phyloP scores from a whole-genome alignment of 768 basidiomycete species.

The Phlebiopsis flavidoalba region DNA sequence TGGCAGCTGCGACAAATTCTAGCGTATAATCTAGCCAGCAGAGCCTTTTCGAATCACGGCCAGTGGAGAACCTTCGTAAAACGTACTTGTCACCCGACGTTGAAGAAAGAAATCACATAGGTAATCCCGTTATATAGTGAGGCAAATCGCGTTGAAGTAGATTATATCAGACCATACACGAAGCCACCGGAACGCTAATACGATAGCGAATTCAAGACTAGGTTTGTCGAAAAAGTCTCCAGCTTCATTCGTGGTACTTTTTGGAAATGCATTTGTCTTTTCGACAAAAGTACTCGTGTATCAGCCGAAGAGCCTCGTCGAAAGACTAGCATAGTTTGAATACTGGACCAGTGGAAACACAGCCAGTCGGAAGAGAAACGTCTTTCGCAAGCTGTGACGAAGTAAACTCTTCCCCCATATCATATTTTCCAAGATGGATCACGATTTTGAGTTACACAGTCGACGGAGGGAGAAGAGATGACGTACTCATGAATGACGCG shows the following conservation, averaged over 20 bases:
- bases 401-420: too few species aligned
- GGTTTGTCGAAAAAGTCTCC: constrained; percentile 33
- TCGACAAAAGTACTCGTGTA: neutral
- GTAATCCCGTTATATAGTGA: constrained; percentile 38
- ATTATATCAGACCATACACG: neutral
- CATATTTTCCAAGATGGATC: too few species aligned
- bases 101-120: constrained; percentile 48
- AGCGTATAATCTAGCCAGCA: too few species aligned
- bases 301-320: neutral
- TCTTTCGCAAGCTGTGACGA: too few species aligned
- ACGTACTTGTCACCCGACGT: constrained; percentile 1
- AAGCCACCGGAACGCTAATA: constrained; percentile 34
- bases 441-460: too few species aligned
- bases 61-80: too few species aligned
- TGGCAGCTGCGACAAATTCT: too few species aligned
- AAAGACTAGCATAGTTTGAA: neutral
- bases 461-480: too few species aligned
- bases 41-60: too few species aligned
- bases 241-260: constrained; percentile 11
- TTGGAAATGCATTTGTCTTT: neutral
- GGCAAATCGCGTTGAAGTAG: too few species aligned
- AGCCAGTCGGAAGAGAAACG: too few species aligned
- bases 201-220: constrained; percentile 37
- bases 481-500: too few species aligned
- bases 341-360: neutral